Evolutionary conservation across 805 yeast genomes (phyloP), one percentile per base, ranked within the genome.

Genomic region (Komagataella pastoris): DNA sequence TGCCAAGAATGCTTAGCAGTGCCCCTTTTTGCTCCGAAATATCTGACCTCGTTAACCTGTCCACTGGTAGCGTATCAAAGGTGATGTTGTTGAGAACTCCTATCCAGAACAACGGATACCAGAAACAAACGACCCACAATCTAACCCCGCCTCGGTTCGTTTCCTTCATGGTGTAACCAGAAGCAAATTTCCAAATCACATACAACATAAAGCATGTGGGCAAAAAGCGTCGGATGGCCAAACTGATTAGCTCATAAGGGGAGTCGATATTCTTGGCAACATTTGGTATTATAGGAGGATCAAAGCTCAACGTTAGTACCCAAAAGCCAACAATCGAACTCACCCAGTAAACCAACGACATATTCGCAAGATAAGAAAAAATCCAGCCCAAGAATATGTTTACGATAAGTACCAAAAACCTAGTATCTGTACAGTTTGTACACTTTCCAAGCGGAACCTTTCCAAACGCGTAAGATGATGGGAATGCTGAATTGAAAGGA

Each of bases 31-130:
- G 90, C 24, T 76, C 75, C 55, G 74, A 77, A 24, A 91, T 68
- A 62, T 91, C 98, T 8, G 70, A 67, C 2, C 79, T 58, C 0
- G 91, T 86, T 47, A 91, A 70, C 52, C 99, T 71, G 62, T 91
- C 98, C 8, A 90, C 82, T 0, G 97, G 96, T 8, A 91, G 66
- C 54, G 90, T 70, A 61, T 89, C 98, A 67, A 91, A 88, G 0
- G 96, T 88, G 58, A 87, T 75, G 65, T 88, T 90, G 64, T 90
- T 89, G 59, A 89, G 72, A 40, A 86, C 73, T 1, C 97, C 96
- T 2, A 86, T 59, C 95, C 95, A 88, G 61, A 85, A 85, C 2
- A 83, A 70, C 0, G 90, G 85, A 55, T 85, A 85, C 93, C 96
- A 90, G 24, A 79, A 62, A 0, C 79, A 45, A 0, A 75, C 58